Base-by-base conservation (phyloP, 257 asterid genomes). In the Fraxinus quadrangulata region DNA sequence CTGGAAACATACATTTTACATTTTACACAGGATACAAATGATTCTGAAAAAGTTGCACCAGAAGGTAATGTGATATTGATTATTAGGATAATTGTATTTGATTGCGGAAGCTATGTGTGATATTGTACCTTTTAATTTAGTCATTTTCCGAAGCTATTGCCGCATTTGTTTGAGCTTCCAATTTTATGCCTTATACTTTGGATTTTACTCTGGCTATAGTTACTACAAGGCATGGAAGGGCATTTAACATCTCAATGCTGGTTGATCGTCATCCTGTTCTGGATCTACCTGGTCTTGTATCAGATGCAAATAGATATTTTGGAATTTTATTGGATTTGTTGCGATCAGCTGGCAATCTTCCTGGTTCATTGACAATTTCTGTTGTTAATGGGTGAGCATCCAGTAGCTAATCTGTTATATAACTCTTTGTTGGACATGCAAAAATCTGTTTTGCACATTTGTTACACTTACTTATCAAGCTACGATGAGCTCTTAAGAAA, bases 301-400 rank as follows among this genome's bases (percentile, higher is more conserved):
- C 90, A 51, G 99, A 96, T 79, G 97, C 97, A 61, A 88, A 83
- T 77, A 86, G 92, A 87, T 84, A 81, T 81, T 78, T 93, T 71
- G 90, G 90, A 72, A 77, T 90, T 74, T 85, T 96, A 74, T 77
- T 96, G 87, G 96, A 96, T 72, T 80, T 92, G 76, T 84, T 96
- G 89, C 87, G 75, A 71, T 83, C 97, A 59, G 85, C 97, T 80
- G 86, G 87, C 81, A 84, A 78, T 85, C 83, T 87, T 51, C 97
- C 91, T 79, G 99, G 97, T 79, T 84, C 90, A 75, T 80, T 96
- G 89, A 88, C 88, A 30, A 96, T 96, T 76, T 80, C 97, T 74
- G 81, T 88, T 82, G 84, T 95, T 80, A 95, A 92, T 89, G 88
- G 99, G 99, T 95, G 93, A 87, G 91, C 79, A 54, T 76, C 82